phyloP scores from a whole-genome alignment of 352 stramenopile genomes.

The Globisporangium viniferum region DNA sequence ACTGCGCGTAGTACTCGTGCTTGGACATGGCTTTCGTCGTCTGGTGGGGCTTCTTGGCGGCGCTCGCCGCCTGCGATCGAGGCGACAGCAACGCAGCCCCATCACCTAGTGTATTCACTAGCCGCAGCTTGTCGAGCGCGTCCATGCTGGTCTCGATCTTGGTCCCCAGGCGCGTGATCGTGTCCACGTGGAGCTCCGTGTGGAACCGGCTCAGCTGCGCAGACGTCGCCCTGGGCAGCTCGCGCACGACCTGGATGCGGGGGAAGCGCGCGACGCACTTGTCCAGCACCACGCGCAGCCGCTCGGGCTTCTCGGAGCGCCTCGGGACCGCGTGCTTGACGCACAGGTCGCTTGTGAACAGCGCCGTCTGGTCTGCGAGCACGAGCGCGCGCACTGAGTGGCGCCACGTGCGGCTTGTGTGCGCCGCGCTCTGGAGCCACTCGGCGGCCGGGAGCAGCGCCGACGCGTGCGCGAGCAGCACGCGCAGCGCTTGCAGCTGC shows the following conservation, averaged over 20 bases:
- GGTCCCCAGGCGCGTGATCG: constrained; percentile 38
- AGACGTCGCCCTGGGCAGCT: constrained; percentile 32
- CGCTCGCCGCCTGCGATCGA: constrained; percentile 2
- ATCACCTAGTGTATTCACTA: background rate
- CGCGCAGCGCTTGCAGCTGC: constrained; percentile 1
- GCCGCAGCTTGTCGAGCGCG: constrained; percentile 29
- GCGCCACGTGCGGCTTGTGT: constrained; percentile 31
- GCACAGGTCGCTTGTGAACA: constrained; percentile 57
- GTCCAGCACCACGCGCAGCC: constrained; percentile 41
- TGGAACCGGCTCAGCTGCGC: constrained; percentile 60
- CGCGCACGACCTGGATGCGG: constrained; percentile 19
- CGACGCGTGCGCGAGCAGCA: background rate
- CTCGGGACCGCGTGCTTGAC: constrained; percentile 38
- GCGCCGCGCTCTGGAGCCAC: background rate
- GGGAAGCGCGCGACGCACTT: constrained; percentile 34
- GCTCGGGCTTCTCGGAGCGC: constrained; percentile 48
- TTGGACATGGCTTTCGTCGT: constrained; percentile 29
- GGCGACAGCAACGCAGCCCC: background rate
- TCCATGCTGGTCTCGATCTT: constrained; percentile 68
- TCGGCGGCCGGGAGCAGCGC: background rate
- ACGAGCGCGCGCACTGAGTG: constrained; percentile 23
- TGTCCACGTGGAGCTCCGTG: constrained; percentile 49
- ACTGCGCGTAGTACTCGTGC: constrained; percentile 54
- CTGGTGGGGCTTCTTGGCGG: constrained; percentile 11
- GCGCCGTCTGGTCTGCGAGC: constrained; percentile 25